Conservation (phyloP, 352 stramenopile genomes). For the Phytophthora meadii region DNA sequence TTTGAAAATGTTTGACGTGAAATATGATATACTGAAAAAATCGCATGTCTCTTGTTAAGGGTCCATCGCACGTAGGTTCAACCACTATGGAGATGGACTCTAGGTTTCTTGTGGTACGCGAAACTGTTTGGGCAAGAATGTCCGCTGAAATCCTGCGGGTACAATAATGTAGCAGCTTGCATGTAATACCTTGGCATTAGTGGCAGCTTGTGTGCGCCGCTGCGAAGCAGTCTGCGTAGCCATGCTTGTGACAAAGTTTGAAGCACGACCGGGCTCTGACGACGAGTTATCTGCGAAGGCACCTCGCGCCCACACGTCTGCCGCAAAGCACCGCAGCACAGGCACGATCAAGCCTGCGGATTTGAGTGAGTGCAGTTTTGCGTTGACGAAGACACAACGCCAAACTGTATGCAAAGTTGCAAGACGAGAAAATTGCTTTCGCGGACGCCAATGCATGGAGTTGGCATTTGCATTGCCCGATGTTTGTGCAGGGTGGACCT, state of each 20-base stretch:
- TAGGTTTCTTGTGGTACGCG: slow-evolving; percentile 19
- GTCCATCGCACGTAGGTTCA: slow-evolving; percentile 27
- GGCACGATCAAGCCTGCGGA: slow-evolving; percentile 20
- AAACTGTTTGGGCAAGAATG: neutral
- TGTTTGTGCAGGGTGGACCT: slow-evolving; percentile 5
- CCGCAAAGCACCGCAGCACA: slow-evolving; percentile 28
- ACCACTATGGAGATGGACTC: slow-evolving; percentile 11
- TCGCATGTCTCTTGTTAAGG: neutral
- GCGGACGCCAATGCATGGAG: slow-evolving; percentile 1
- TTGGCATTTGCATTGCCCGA: neutral
- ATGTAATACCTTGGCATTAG: too few species aligned
- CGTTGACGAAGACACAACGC: slow-evolving; percentile 24
- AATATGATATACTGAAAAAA: slow-evolving; percentile 1
- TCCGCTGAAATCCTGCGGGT: neutral
- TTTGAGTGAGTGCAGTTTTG: slow-evolving; percentile 21
- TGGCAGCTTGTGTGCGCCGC: neutral
- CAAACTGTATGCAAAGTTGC: slow-evolving; percentile 23
- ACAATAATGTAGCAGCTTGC: neutral
- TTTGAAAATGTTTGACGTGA: neutral
- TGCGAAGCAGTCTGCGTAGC: neutral
- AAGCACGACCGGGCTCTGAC: slow-evolving; percentile 3
- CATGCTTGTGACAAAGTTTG: slow-evolving; percentile 1
- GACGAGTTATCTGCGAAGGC: slow-evolving; percentile 4
- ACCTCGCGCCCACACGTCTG: slow-evolving; percentile 13
- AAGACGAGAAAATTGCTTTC: slow-evolving; percentile 20